Evolutionary conservation across 2,329 filamentous ascomycete species (phyloP).

Genomic region (Beauveria sp.): DNA sequence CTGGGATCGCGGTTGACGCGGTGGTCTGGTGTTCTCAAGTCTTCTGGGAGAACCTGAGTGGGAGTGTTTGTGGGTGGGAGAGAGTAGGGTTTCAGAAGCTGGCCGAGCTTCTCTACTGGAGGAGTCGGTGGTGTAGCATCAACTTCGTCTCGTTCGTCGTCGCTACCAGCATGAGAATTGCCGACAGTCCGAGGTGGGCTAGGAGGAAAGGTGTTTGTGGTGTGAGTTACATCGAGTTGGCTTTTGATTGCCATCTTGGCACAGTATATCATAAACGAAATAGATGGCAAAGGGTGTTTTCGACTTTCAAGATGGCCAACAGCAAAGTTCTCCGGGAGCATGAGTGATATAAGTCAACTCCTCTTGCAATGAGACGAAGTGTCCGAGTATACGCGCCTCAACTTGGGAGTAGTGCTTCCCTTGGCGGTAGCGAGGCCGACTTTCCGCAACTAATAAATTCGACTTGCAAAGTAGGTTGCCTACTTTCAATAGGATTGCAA

Average conservation of each 20-base stretch:
- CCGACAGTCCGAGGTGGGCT: slow-evolving; percentile 14
- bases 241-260: background rate
- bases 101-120: slow-evolving; percentile 12
- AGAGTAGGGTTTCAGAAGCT: slow-evolving; percentile 38
- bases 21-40: slow-evolving; percentile 73
- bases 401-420: background rate
- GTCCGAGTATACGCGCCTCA: background rate
- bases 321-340: background rate
- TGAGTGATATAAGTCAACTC: background rate
- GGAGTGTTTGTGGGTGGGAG: slow-evolving; percentile 59
- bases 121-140: background rate
- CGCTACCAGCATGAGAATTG: slow-evolving; percentile 26
- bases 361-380: background rate
- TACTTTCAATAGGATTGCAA: background rate
- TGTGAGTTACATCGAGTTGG: background rate
- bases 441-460: background rate
- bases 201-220: slow-evolving; percentile 1
- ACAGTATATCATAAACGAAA: background rate
- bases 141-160: slow-evolving; percentile 18
- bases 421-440: background rate
- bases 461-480: background rate
- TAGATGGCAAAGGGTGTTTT: background rate
- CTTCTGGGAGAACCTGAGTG: slow-evolving; percentile 60
- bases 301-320: background rate
- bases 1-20: slow-evolving; percentile 75